These are phyloP conservation scores for Kurtzmaniella quercitrusa DNA, from an alignment of 1,139 yeast species.

Conservation along the genomic window DNA sequence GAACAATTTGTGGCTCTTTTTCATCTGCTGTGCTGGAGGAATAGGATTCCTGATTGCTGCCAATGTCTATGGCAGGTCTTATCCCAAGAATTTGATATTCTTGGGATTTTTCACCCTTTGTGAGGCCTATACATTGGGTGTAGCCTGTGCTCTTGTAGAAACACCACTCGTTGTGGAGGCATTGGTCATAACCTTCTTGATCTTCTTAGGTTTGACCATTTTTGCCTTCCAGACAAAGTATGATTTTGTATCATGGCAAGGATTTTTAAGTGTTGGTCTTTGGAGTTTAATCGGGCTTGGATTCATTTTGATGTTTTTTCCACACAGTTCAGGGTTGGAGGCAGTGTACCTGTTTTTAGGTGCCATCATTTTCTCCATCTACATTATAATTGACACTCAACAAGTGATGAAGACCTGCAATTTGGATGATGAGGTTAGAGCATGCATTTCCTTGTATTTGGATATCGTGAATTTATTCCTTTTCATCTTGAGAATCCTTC, in stretches of 20 bases:
- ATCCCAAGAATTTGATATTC: conserved; percentile 56
- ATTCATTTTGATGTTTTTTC: conserved; percentile 64
- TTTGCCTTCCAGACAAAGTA: conserved; percentile 83
- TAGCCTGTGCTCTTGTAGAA: conserved; percentile 62
- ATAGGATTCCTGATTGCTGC: conserved; percentile 62
- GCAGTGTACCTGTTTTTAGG: conserved; percentile 68
- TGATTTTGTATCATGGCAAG: conserved; percentile 73
- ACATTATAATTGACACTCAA: conserved; percentile 80
- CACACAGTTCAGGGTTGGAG: conserved; percentile 50
- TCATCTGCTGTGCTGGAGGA: conserved; percentile 54
- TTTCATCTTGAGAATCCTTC: conserved; percentile 66
- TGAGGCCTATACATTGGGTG: conserved; percentile 73
- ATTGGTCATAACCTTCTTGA: conserved; percentile 58
- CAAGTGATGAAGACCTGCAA: conserved; percentile 72
- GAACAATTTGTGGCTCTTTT: conserved; percentile 56
- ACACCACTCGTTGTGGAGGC: conserved; percentile 69
- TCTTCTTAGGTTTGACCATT: conserved; percentile 70
- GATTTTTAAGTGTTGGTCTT: conserved; percentile 54
- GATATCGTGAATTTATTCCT: conserved; percentile 80
- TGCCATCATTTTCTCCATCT: conserved; percentile 68
- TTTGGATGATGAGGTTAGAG: conserved; percentile 82
- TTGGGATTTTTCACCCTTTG: conserved; percentile 65
- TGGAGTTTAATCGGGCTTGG: conserved; percentile 76
- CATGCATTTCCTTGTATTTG: conserved; percentile 72
- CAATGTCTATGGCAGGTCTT: conserved; percentile 54